A percentile compares a stretch with the other conserved stretches of the same genome.
Conservation (phyloP, 371 early-diverging fungal species). For the Circinella umbellata region DNA sequence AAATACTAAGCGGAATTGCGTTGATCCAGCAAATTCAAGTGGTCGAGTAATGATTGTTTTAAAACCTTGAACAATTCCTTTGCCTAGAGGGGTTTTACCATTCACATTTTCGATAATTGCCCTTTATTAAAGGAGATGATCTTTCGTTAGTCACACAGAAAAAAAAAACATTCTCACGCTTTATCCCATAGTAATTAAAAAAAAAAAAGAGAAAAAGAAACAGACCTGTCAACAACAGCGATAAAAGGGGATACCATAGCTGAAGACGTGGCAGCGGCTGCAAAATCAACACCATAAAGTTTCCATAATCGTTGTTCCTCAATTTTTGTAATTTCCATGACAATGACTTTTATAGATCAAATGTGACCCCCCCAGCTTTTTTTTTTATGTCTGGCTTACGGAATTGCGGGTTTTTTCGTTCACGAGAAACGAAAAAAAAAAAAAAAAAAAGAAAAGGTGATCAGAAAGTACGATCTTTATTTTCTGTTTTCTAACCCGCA, state of each 20-base stretch:
- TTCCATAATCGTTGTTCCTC: constrained; percentile 6
- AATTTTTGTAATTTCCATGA: constrained; percentile 5
- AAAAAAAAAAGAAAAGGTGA: no score
- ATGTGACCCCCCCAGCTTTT: no score
- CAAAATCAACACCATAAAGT: constrained; percentile 49
- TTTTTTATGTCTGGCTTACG: no score
- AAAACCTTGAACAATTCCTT: constrained; percentile 53
- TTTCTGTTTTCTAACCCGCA: no score
- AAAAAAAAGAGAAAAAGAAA: no score
- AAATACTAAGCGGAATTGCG: constrained; percentile 57
- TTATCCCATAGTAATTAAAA: constrained; percentile 2
- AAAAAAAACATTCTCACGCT: no score
- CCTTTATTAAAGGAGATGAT: constrained; percentile 21
- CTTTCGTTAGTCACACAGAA: neutral
- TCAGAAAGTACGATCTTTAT: no score
- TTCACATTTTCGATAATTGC: constrained; percentile 68
- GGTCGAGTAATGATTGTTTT: constrained; percentile 45
- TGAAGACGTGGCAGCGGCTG: constrained; percentile 50
- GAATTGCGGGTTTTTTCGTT: no score
- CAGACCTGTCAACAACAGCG: constrained; percentile 65
- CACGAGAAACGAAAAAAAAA: no score
- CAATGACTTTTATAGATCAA: neutral
- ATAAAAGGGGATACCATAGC: constrained; percentile 64
- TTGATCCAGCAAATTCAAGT: constrained; percentile 44
- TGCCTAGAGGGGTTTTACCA: constrained; percentile 51